A percentile compares a stretch with the other conserved stretches of the same genome.
Evolutionary conservation across 2,329 filamentous ascomycete species (phyloP).

Genomic region (Xylariaceae sp.): DNA sequence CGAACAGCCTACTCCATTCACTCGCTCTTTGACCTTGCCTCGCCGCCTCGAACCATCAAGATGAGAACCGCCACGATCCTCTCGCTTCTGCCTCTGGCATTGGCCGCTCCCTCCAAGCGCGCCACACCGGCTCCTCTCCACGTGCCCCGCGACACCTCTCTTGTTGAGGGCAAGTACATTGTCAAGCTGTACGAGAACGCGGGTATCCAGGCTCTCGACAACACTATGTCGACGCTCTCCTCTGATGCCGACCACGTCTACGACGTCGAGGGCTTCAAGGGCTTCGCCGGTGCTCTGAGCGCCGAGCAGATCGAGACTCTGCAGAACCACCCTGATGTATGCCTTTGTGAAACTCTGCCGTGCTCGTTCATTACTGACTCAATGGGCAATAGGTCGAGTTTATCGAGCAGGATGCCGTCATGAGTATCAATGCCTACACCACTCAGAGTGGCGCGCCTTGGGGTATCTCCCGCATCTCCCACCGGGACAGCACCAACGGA

Average conservation of each 20-base stretch:
- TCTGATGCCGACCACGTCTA: slow-evolving; percentile 31
- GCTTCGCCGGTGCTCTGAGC: slow-evolving; percentile 40
- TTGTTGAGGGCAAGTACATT: slow-evolving; percentile 39
- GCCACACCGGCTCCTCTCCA: slow-evolving; percentile 23
- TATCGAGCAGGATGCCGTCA: slow-evolving; percentile 29
- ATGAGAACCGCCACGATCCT: neutral
- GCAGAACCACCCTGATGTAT: slow-evolving; percentile 30
- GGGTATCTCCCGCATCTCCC: slow-evolving; percentile 43
- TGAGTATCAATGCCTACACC: slow-evolving; percentile 18
- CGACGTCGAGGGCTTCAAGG: slow-evolving; percentile 31
- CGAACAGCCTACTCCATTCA: too few species aligned
- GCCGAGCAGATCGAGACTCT: slow-evolving; percentile 37
- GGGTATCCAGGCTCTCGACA: slow-evolving; percentile 26
- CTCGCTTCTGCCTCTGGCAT: slow-evolving; percentile 1
- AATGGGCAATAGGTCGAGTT: slow-evolving; percentile 23
- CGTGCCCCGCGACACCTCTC: slow-evolving; percentile 19
- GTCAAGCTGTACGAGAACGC: slow-evolving; percentile 39
- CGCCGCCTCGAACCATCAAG: neutral
- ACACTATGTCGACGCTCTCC: slow-evolving; percentile 21
- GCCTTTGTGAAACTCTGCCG: neutral
- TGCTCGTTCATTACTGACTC: too few species aligned
- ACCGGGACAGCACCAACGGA: slow-evolving; percentile 23
- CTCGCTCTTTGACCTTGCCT: slow-evolving; percentile 1
- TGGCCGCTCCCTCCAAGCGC: slow-evolving; percentile 27
- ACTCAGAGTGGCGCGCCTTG: slow-evolving; percentile 31